phyloP scores from a whole-genome alignment of 345 rosid species.

The Hibiscus trionum region DNA sequence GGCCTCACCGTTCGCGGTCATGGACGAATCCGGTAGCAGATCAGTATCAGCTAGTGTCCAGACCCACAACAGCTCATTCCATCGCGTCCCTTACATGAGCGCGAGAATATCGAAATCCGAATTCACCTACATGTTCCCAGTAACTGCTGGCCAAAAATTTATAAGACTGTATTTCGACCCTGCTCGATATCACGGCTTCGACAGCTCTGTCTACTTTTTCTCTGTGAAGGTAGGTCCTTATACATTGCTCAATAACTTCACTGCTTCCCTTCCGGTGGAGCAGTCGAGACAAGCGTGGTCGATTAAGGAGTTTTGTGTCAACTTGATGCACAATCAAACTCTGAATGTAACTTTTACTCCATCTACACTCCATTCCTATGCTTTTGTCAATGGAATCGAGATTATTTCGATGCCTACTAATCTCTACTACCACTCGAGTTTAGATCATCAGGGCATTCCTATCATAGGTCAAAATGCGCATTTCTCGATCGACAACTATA shows the following conservation, averaged over 20 bases:
- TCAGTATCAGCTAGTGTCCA: not conserved
- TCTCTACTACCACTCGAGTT: not conserved
- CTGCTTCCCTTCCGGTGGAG: not conserved
- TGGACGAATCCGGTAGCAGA: not conserved
- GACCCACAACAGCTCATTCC: not conserved
- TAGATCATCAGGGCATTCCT: not conserved
- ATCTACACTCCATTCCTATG: not conserved
- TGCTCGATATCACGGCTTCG: not conserved
- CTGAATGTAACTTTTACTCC: slow-evolving; percentile 8
- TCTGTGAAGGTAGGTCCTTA: not conserved
- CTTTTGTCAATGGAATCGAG: slow-evolving; percentile 11
- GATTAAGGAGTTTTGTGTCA: not conserved
- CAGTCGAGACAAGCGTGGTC: not conserved
- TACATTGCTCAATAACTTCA: not conserved
- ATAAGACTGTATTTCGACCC: slow-evolving; percentile 1
- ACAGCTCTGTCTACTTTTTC: not conserved
- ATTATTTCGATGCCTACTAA: not conserved
- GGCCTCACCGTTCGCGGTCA: not conserved
- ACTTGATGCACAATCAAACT: not conserved
- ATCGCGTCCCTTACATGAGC: not conserved
- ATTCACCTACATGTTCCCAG: slow-evolving; percentile 4
- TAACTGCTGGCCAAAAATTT: not conserved
- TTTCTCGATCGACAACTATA: not conserved
- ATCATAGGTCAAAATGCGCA: not conserved
- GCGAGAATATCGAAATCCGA: slow-evolving; percentile 1